These are phyloP conservation scores for Apiospora arundinis DNA, from an alignment of 2,329 filamentous ascomycete genomes.

Conservation along the genomic window DNA sequence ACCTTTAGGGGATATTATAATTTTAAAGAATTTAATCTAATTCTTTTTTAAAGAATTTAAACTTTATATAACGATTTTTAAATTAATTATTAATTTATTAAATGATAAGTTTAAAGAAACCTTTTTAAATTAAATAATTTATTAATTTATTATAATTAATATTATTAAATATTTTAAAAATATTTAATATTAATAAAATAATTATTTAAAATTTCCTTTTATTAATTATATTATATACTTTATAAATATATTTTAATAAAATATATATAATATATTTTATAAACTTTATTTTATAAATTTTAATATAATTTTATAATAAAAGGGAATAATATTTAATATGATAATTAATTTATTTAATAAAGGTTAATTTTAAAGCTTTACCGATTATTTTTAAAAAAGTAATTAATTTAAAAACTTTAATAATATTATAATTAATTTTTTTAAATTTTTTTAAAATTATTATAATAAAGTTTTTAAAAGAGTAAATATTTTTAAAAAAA, in stretches of 20 bases:
- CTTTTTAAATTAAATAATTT: background rate
- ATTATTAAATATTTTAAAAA: background rate
- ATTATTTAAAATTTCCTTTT: background rate
- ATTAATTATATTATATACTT: background rate
- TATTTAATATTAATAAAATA: background rate
- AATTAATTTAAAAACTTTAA: background rate
- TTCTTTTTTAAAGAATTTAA: background rate
- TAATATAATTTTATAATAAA: background rate
- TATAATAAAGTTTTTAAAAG: background rate
- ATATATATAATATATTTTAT: constrained; percentile 1
- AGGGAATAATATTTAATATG: background rate
- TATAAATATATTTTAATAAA: background rate
- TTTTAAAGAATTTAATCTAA: background rate
- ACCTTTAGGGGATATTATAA: too few species aligned
- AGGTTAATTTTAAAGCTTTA: background rate
- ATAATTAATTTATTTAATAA: background rate
- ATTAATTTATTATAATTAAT: background rate
- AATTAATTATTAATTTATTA: background rate
- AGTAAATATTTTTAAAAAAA: background rate
- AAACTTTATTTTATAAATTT: background rate
- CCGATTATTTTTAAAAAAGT: background rate
- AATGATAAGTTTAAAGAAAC: background rate
- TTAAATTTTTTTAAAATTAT: background rate
- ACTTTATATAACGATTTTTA: background rate
- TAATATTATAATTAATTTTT: background rate